Base-by-base conservation (phyloP, 306 rosid genomes). In the Vigna unguiculata region DNA sequence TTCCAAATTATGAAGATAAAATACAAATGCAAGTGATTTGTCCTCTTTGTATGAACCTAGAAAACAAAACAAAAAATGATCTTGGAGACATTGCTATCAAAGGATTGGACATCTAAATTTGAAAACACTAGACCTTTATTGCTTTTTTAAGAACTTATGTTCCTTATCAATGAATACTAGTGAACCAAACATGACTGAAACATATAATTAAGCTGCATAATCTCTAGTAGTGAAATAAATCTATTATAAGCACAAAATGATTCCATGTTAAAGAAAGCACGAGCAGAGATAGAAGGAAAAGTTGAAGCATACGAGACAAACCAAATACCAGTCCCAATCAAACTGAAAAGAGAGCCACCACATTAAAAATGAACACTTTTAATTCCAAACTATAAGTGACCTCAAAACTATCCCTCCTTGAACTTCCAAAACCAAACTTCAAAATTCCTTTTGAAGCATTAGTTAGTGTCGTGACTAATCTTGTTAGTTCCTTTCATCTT, bases 381-480 rank as follows among this genome's bases (percentile, higher is more conserved):
- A 25, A 25, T 28, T 69, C 38, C 25, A 69, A 47, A 69, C 16
- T 68, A 30, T 48, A 69, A 69, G 11, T 32, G 34, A 51, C 14
- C 75, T 52, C n/a, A 69, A 48, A 69, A 24, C 24, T 25, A 68
- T n/a, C 13, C 20, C 19, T 59, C 36, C 20, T 25, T 59, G 25
- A 58, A 36, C 69, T 20, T 73, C 21, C 30, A 73, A 41, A 73
- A 20, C 36, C 52, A 51, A 71, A 71, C 9, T 36, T 53, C 34
- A 52, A 36, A 12, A 19, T 7, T 17, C 15, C 52, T 52, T 36
- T 71, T 34, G 49, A 71, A 53, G 51, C 36, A 20, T 36, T 24
- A 20, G 8, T 21, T 53, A 52, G 4, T 32, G 25, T 19, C 20
- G 9, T 71, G 64, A 71, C 51, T 20, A 20, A 53, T 53, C 51